These are phyloP conservation scores for Globisporangium middletonii DNA, from an alignment of 352 stramenopile species.

Conservation along the genomic window DNA sequence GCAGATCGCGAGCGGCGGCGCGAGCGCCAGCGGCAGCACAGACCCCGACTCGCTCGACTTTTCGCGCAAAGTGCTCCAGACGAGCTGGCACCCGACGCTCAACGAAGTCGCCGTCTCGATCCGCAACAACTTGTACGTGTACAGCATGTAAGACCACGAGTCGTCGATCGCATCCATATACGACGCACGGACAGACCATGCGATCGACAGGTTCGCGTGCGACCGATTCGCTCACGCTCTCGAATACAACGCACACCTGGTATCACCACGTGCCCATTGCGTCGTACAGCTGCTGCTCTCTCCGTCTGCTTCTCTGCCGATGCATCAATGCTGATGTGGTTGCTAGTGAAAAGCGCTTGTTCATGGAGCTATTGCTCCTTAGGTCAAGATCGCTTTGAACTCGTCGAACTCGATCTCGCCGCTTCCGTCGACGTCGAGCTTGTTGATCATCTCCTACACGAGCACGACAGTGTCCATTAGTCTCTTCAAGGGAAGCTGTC, in stretches of 20 bases:
- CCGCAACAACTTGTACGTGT: constrained; percentile 83
- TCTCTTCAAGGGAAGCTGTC: background rate
- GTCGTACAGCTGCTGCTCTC: too few species aligned
- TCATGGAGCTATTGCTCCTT: background rate
- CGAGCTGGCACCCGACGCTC: constrained; percentile 75
- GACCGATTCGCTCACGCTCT: too few species aligned
- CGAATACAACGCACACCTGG: too few species aligned
- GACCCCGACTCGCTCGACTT: constrained; percentile 67
- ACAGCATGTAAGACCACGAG: constrained; percentile 35
- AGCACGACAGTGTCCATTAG: background rate
- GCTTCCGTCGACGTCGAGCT: constrained; percentile 92
- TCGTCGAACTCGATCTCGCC: constrained; percentile 96
- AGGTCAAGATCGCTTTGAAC: constrained; percentile 90
- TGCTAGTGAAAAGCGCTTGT: background rate
- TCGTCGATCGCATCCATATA: background rate
- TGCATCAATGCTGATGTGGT: too few species aligned
- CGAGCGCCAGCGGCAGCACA: constrained; percentile 21
- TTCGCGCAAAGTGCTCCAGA: constrained; percentile 82
- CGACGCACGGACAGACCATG: too few species aligned
- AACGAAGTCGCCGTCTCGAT: constrained; percentile 80
- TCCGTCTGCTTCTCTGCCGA: too few species aligned
- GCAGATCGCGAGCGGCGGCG: constrained; percentile 37
- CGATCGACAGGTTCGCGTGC: too few species aligned
- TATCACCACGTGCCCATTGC: too few species aligned
- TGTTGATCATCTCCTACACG: constrained; percentile 91